phyloP scores from a whole-genome alignment of 169 alveolate species.

The Sarcocystis neurona region DNA sequence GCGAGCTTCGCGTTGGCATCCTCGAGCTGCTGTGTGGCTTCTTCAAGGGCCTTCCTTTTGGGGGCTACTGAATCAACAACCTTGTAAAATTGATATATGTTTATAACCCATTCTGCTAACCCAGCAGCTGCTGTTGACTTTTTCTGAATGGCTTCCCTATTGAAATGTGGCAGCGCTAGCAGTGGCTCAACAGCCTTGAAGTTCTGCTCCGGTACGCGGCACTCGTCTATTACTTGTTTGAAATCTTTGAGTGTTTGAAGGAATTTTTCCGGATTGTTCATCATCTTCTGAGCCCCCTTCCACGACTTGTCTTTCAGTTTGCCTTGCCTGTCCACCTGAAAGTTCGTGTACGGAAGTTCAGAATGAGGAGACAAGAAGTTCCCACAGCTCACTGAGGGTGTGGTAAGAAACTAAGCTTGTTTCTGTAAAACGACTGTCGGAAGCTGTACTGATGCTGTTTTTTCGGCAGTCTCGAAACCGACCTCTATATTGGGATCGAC shows the following conservation, averaged over 20 bases:
- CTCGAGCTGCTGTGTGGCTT: constrained; percentile 90
- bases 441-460: too few species aligned
- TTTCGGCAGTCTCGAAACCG: too few species aligned
- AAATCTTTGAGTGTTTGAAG: constrained; percentile 84
- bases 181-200: constrained; percentile 81
- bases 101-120: constrained; percentile 80
- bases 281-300: constrained; percentile 94
- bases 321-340: constrained; percentile 92
- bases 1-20: constrained; percentile 86
- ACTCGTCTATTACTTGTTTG: constrained; percentile 87
- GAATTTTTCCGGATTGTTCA: constrained; percentile 93
- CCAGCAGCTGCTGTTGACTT: constrained; percentile 94
- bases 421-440: background rate
- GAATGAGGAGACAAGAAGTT: background rate
- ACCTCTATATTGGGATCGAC: constrained; percentile 73
- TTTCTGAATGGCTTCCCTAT: constrained; percentile 86
- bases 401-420: too few species aligned
- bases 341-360: constrained; percentile 76
- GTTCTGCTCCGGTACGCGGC: constrained; percentile 87
- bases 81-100: constrained; percentile 91
- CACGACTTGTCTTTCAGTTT: constrained; percentile 89
- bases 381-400: too few species aligned
- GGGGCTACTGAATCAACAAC: constrained; percentile 94
- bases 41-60: constrained; percentile 89
- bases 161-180: constrained; percentile 84